Conservation (phyloP, 768 basidiomycete species). For the Cystobasidium ongulense region DNA sequence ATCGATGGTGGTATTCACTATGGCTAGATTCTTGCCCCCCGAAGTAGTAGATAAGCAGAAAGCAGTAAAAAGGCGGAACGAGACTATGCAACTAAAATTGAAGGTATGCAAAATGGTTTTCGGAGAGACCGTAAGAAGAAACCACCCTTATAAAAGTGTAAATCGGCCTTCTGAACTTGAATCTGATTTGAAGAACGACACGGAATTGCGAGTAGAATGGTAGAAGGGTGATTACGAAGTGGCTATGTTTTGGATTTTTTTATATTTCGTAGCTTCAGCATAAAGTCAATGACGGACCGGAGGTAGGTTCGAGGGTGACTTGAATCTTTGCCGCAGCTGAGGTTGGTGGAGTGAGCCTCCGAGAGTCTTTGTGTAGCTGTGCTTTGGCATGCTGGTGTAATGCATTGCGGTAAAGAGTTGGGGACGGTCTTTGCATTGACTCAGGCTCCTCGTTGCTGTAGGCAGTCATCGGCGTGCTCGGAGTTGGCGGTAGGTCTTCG, state of each 20-base stretch:
- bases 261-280: constrained; percentile 1
- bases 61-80: not conserved
- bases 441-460: constrained; percentile 17
- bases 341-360: not conserved
- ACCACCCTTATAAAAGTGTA: too few species aligned
- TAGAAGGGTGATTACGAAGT: not conserved
- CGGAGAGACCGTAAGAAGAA: not conserved
- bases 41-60: not conserved
- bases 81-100: not conserved
- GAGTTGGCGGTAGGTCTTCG: constrained; percentile 23
- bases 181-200: not conserved
- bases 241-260: not conserved
- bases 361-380: not conserved
- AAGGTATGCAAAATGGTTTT: not conserved
- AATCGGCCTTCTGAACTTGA: not conserved
- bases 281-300: constrained; percentile 23
- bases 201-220: not conserved
- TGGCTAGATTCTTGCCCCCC: not conserved
- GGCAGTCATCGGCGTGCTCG: constrained; percentile 17
- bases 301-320: constrained; percentile 22
- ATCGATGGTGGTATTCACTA: not conserved
- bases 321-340: constrained; percentile 8
- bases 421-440: not conserved
- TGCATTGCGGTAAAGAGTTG: not conserved
- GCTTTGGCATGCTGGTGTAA: not conserved